Conservation (phyloP, 257 asterid genomes). For the Penstemon davidsonii region DNA sequence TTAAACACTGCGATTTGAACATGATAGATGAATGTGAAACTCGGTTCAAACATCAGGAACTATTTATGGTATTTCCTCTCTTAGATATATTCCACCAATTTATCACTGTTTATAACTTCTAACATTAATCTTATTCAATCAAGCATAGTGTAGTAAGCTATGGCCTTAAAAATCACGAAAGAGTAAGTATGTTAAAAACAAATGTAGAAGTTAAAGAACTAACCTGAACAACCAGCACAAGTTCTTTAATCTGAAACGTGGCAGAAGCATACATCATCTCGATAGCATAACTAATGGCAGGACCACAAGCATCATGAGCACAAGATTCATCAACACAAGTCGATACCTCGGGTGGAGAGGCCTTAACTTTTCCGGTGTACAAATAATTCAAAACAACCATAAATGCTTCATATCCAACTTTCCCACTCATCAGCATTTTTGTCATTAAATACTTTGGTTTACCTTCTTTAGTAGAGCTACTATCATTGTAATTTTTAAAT, state of each 20-base stretch:
- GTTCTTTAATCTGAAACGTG: constrained; percentile 75
- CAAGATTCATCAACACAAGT: constrained; percentile 81
- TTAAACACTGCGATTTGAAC: too few species aligned
- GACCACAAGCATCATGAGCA: constrained; percentile 79
- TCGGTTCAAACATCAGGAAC: too few species aligned
- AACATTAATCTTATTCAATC: neutral
- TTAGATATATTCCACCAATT: too few species aligned
- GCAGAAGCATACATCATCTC: constrained; percentile 89
- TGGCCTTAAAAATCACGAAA: neutral
- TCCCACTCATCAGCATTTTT: constrained; percentile 52
- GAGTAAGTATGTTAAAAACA: neutral
- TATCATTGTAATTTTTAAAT: constrained; percentile 36
- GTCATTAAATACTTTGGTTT: constrained; percentile 59
- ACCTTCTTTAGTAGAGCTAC: constrained; percentile 37
- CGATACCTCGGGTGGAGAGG: constrained; percentile 66
- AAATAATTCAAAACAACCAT: constrained; percentile 42
- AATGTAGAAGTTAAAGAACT: neutral
- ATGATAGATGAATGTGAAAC: too few species aligned
- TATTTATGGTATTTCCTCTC: too few species aligned
- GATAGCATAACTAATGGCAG: constrained; percentile 72
- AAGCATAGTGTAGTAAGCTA: neutral
- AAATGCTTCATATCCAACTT: constrained; percentile 58
- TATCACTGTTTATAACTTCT: neutral
- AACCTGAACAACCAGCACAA: constrained; percentile 74
- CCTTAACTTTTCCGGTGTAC: constrained; percentile 72